Conservation (phyloP, 2,329 filamentous ascomycete genomes). For the Penicillium sclerotiorum region DNA sequence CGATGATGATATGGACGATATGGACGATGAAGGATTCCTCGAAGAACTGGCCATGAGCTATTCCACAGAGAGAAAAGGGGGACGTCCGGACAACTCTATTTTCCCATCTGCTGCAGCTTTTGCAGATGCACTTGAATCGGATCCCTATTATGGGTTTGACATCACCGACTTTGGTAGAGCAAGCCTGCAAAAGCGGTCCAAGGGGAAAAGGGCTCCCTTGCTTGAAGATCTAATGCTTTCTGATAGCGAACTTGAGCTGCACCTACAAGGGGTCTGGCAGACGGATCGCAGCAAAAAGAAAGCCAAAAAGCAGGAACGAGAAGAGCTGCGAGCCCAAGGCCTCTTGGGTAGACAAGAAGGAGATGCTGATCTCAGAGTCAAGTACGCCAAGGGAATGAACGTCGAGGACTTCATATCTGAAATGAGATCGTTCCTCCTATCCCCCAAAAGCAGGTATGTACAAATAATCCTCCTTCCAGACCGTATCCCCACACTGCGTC, state of each 20-base stretch:
- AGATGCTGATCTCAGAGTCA: constrained; percentile 65
- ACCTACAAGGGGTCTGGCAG: constrained; percentile 62
- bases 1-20: constrained; percentile 14
- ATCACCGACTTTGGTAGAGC: constrained; percentile 80
- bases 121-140: constrained; percentile 60
- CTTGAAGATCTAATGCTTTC: constrained; percentile 57
- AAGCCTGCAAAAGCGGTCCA: constrained; percentile 66
- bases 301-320: constrained; percentile 68
- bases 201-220: constrained; percentile 59
- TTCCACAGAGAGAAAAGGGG: constrained; percentile 56
- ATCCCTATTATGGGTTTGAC: constrained; percentile 72
- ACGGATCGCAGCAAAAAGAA: constrained; percentile 74
- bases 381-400: constrained; percentile 73
- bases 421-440: constrained; percentile 69
- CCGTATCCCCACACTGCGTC: background rate
- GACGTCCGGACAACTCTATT: constrained; percentile 17
- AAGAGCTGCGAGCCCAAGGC: constrained; percentile 67
- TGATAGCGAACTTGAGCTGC: constrained; percentile 68
- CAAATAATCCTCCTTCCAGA: background rate
- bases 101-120: constrained; percentile 60
- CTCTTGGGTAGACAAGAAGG: constrained; percentile 61
- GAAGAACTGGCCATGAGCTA: constrained; percentile 42
- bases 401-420: constrained; percentile 72
- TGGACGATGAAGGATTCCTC: constrained; percentile 49
- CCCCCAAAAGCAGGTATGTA: constrained; percentile 64